A percentile compares a stretch with the other conserved stretches of the same genome.
These are phyloP conservation scores for Quercus aquifolioides DNA, from an alignment of 306 rosid genomes.

Conservation along the genomic window DNA sequence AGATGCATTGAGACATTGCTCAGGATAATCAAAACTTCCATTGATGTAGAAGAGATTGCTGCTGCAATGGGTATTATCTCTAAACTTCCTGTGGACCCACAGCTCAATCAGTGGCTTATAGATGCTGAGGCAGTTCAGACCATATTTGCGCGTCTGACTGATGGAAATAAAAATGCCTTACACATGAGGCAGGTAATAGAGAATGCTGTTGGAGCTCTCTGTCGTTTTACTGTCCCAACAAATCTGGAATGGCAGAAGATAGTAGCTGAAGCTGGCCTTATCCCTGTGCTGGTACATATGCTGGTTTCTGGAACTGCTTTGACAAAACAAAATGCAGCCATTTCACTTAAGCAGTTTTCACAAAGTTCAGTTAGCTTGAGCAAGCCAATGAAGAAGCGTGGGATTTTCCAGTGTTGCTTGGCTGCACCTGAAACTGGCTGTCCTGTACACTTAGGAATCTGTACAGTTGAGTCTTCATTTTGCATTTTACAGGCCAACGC, in stretches of 20 bases:
- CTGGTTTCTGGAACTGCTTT: slow-evolving; percentile 53
- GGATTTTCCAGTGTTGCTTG: slow-evolving; percentile 33
- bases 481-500: slow-evolving; percentile 58
- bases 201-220: slow-evolving; percentile 51
- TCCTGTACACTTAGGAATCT: slow-evolving; percentile 50
- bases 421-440: slow-evolving; percentile 37
- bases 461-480: slow-evolving; percentile 53
- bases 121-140: slow-evolving; percentile 45
- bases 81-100: slow-evolving; percentile 40
- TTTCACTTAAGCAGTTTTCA: slow-evolving; percentile 60
- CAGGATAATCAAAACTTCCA: slow-evolving; percentile 29
- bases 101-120: slow-evolving; percentile 43
- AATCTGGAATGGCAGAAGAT: slow-evolving; percentile 53
- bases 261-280: slow-evolving; percentile 61
- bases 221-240: slow-evolving; percentile 56
- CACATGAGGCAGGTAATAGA: slow-evolving; percentile 37
- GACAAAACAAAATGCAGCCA: slow-evolving; percentile 47
- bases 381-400: slow-evolving; percentile 43
- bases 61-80: slow-evolving; percentile 51
- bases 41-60: slow-evolving; percentile 44
- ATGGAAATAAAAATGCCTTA: slow-evolving; percentile 32
- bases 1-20: slow-evolving; percentile 47
- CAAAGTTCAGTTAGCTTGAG: slow-evolving; percentile 50
- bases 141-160: slow-evolving; percentile 36
- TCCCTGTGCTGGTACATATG: slow-evolving; percentile 47